A percentile compares a stretch with the other conserved stretches of the same genome.
These are phyloP conservation scores for Delonix regia DNA, from an alignment of 306 rosid genomes.

Conservation along the genomic window DNA sequence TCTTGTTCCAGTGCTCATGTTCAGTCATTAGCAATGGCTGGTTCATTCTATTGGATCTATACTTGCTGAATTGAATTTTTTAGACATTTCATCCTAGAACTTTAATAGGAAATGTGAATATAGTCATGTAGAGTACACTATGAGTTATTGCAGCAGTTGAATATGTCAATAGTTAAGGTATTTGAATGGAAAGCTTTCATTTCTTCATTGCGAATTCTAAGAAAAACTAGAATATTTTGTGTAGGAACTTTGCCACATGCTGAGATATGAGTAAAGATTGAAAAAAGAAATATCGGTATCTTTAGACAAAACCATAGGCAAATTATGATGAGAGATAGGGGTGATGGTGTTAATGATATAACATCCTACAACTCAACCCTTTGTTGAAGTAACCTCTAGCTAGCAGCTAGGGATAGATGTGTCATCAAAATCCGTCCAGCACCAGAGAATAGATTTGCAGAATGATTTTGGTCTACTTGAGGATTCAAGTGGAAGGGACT, in stretches of 20 bases:
- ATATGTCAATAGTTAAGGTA: not conserved
- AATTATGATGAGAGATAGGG: constrained; percentile 12
- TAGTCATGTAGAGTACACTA: constrained; percentile 7
- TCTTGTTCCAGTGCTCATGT: not conserved
- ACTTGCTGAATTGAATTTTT: not conserved
- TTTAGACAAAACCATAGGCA: not conserved
- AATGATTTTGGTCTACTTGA: not conserved
- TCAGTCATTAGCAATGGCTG: not conserved
- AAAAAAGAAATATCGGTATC: constrained; percentile 17
- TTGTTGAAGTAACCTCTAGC: constrained; percentile 7
- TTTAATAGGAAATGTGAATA: not conserved
- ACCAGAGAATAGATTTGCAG: constrained; percentile 5
- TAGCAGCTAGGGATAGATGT: constrained; percentile 6
- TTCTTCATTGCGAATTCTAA: constrained; percentile 15
- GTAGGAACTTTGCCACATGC: constrained; percentile 2
- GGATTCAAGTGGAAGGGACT: constrained; percentile 6
- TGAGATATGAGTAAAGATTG: constrained; percentile 13
- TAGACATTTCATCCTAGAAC: not conserved
- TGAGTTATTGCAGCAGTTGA: not conserved
- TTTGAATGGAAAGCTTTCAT: constrained; percentile 14
- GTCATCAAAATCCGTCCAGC: not conserved
- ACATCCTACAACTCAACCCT: not conserved
- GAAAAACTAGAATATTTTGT: constrained; percentile 10
- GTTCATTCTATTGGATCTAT: not conserved
- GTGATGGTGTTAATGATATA: not conserved